Evolutionary conservation across 306 rosid species (phyloP).

Genomic region (Trichosanthes cucumerina): DNA sequence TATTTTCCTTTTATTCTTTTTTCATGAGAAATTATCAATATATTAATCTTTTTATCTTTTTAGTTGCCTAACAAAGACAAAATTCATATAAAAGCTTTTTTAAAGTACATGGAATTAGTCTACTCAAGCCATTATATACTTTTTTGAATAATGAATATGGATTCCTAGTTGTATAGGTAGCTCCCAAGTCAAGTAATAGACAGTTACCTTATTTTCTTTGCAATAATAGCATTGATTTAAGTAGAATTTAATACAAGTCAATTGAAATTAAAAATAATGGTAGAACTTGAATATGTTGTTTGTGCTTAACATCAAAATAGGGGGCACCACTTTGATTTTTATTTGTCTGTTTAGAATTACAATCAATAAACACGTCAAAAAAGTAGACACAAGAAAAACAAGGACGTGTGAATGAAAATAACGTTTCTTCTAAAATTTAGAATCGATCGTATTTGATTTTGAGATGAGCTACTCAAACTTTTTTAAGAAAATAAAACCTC

Average conservation of each 20-base stretch:
- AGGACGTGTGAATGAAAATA: too few species aligned
- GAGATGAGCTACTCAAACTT: too few species aligned
- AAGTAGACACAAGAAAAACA: too few species aligned
- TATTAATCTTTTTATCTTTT: not conserved
- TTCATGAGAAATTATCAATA: not conserved
- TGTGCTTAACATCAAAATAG: not conserved
- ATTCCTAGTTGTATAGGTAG: not conserved
- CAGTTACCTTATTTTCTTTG: not conserved
- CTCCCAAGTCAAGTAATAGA: not conserved
- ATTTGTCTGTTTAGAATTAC: too few species aligned
- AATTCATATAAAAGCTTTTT: not conserved
- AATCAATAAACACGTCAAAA: not conserved
- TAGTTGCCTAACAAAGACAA: not conserved
- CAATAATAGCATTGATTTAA: not conserved
- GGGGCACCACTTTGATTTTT: too few species aligned
- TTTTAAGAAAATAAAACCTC: too few species aligned
- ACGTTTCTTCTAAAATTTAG: too few species aligned
- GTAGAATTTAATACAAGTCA: not conserved
- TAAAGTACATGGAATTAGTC: not conserved
- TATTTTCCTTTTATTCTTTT: not conserved
- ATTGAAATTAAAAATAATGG: too few species aligned
- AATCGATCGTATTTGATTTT: too few species aligned
- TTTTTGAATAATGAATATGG: not conserved
- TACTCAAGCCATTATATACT: not conserved
- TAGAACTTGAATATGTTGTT: not conserved